Conservation (phyloP, 2,329 filamentous ascomycete species). For the Verticillium alfalfae region DNA sequence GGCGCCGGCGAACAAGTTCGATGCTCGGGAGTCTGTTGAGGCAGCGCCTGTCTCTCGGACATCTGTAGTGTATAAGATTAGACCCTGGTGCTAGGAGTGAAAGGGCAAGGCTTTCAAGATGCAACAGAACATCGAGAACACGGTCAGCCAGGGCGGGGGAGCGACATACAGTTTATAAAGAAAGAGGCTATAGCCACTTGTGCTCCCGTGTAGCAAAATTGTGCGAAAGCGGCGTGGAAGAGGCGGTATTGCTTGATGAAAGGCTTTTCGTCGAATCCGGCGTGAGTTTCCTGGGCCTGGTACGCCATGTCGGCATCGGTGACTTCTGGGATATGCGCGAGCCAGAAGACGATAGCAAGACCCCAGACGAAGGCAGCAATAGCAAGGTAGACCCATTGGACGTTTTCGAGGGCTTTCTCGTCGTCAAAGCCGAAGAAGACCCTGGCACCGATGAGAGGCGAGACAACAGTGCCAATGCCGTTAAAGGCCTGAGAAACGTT, state of each 20-base stretch:
- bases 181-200: slow-evolving; percentile 61
- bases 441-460: slow-evolving; percentile 65
- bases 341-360: slow-evolving; percentile 59
- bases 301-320: slow-evolving; percentile 63
- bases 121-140: no score
- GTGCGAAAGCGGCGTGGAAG: slow-evolving; percentile 69
- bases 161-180: slow-evolving; percentile 57
- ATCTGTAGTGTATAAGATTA: slow-evolving; percentile 19
- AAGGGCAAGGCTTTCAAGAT: no score
- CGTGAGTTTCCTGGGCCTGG: slow-evolving; percentile 50
- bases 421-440: slow-evolving; percentile 64
- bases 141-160: no score
- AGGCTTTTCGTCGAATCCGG: slow-evolving; percentile 52
- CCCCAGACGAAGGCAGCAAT: slow-evolving; percentile 66
- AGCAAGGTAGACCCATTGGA: slow-evolving; percentile 72
- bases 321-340: slow-evolving; percentile 65
- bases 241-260: slow-evolving; percentile 66
- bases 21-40: slow-evolving; percentile 45
- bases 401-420: slow-evolving; percentile 52
- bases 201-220: slow-evolving; percentile 73
- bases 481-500: slow-evolving; percentile 75
- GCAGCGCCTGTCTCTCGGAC: slow-evolving; percentile 52
- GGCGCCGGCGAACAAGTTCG: slow-evolving; percentile 67
- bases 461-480: slow-evolving; percentile 67
- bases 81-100: no score